Conservation (phyloP, 345 rosid species). For the Acer campestre region DNA sequence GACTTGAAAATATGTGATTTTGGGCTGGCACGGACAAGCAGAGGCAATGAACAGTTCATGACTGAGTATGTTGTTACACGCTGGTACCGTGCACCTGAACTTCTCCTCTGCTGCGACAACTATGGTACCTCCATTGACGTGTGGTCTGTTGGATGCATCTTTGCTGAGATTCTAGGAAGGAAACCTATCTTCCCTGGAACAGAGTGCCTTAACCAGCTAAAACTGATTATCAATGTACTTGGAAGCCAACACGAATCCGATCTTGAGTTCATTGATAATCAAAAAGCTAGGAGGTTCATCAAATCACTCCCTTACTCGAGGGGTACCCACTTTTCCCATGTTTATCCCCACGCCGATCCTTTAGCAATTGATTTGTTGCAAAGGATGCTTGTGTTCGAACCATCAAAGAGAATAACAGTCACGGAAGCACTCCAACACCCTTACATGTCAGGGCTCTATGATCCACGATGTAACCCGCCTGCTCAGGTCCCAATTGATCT, state of each 20-base stretch:
- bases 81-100: constrained; percentile 95
- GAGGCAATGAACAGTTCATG: constrained; percentile 77
- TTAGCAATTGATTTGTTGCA: constrained; percentile 72
- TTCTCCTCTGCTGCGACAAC: constrained; percentile 82
- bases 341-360: constrained; percentile 77
- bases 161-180: constrained; percentile 82
- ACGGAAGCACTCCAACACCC: constrained; percentile 84
- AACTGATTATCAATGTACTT: constrained; percentile 64
- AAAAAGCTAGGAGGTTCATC: constrained; percentile 66
- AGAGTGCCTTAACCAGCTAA: constrained; percentile 83
- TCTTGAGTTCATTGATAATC: constrained; percentile 72
- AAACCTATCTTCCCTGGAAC: constrained; percentile 87
- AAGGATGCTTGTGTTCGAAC: constrained; percentile 80
- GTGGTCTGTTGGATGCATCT: constrained; percentile 96
- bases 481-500: constrained; percentile 67
- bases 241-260: constrained; percentile 73
- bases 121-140: constrained; percentile 83
- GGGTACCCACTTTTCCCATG: constrained; percentile 50
- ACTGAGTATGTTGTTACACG: constrained; percentile 88
- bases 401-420: constrained; percentile 71
- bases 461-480: constrained; percentile 62
- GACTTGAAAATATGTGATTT: constrained; percentile 89
- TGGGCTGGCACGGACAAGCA: constrained; percentile 79
- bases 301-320: constrained; percentile 63
- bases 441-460: constrained; percentile 64